Evolutionary conservation across 371 early-diverging fungal species (phyloP).

Genomic region (Apophysomyces trapeziformis): DNA sequence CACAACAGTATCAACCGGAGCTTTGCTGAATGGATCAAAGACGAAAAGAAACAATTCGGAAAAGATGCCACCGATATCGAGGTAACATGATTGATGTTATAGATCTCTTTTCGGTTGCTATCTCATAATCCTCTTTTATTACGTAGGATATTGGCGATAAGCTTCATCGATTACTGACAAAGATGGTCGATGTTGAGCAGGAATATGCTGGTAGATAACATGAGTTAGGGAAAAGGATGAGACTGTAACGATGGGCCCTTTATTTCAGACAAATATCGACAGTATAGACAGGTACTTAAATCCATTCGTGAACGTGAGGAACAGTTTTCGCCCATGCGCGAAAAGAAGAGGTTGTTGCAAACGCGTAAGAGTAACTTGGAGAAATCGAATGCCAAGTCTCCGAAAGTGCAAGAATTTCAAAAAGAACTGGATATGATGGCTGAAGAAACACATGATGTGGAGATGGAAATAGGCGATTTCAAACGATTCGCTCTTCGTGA

Average conservation of each 20-base stretch:
- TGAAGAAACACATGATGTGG: constrained; percentile 16
- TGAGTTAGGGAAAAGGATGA: background rate
- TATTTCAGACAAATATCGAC: constrained; percentile 16
- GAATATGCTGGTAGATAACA: constrained; percentile 32
- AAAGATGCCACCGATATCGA: constrained; percentile 25
- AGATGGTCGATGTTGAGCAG: constrained; percentile 39
- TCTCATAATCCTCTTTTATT: background rate
- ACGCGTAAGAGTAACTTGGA: constrained; percentile 28
- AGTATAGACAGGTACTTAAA: constrained; percentile 37
- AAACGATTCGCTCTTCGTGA: constrained; percentile 37
- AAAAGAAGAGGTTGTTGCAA: constrained; percentile 25
- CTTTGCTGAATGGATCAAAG: constrained; percentile 35
- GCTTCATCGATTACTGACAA: constrained; percentile 31
- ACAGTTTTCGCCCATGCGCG: constrained; percentile 17
- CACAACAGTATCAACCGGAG: constrained; percentile 38
- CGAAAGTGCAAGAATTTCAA: constrained; percentile 30
- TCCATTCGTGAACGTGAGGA: constrained; percentile 35
- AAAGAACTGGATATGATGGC: constrained; percentile 18
- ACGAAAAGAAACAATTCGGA: constrained; percentile 25
- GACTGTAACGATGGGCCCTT: background rate
- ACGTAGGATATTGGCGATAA: constrained; percentile 39
- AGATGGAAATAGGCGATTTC: constrained; percentile 29
- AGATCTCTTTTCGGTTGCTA: too few relatives aligned
- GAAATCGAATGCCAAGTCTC: constrained; percentile 26
- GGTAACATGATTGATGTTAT: constrained; percentile 3